Evolutionary conservation across 2,329 filamentous ascomycete genomes (phyloP), one percentile per base, ranked within the genome.

Genomic region (Penicillium griseofulvum): DNA sequence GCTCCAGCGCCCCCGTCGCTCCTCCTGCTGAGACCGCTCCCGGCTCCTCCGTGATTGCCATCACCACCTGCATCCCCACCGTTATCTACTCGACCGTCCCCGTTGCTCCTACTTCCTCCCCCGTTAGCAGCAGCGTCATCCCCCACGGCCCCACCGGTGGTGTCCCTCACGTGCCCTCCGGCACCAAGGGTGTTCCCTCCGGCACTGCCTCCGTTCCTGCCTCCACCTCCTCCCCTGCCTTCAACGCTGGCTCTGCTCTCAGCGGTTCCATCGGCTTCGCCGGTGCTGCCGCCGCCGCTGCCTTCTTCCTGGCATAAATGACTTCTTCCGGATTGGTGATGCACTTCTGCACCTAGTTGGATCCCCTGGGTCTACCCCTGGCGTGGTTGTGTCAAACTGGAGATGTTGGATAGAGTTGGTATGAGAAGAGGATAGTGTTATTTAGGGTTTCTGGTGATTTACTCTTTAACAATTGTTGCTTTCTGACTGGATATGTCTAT

Each of bases 241-340:
- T 55, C 68, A 67, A 60, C 63, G 67, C 59, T 58, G 68, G 64
- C 55, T 66, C 59, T 65, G 55, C 66, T 49, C 37, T 70, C 59
- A 55, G 55, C 49, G 64, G 64, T 61, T 71, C 68, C 53, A 55
- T 70, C 55, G 56, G 60, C 57, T 62, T 70, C 58, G 68, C 67
- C 42, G 68, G 68, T 63, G 58, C 49, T 19, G 67, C 67, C 46
- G 68, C 68, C 54, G 60, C 55, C 26, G 67, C 66, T 11, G 68
- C 68, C 54, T 66, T 67, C 67, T 57, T 71, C 64, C 59, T 71
- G 49, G 68, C 68, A 58, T 71, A 71, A 67, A 66, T 67, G 54
- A 63, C 41, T 51, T 49, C 56, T 54, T 60, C 55, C 36, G 44
- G 37, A 16, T 53, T 28, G 36, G 19, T 57, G 50, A 59, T 58